A percentile compares a stretch with the other conserved stretches of the same genome.
phyloP scores from a whole-genome alignment of 106 monocot species.

The Posidonia australis region DNA sequence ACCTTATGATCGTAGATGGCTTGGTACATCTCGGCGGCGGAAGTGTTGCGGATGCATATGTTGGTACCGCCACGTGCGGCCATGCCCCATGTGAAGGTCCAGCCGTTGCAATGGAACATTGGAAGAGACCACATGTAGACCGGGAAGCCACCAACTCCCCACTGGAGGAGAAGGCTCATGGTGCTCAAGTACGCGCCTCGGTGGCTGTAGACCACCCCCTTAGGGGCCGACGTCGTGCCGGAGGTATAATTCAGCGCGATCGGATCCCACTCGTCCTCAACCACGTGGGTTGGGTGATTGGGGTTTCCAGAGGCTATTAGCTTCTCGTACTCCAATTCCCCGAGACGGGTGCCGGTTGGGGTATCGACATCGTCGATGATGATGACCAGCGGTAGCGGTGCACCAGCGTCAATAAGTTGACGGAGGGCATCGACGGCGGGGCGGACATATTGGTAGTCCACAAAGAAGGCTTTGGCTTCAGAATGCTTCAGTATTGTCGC shows the following conservation, averaged over 20 bases:
- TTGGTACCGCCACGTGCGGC: constrained; percentile 74
- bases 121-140: constrained; percentile 88
- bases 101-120: constrained; percentile 98
- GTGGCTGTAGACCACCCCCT: constrained; percentile 81
- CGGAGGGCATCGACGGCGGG: constrained; percentile 4
- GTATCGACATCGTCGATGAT: constrained; percentile 34
- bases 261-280: constrained; percentile 63
- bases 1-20: constrained; percentile 55
- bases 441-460: constrained; percentile 43
- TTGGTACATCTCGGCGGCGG: constrained; percentile 40
- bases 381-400: constrained; percentile 16
- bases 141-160: constrained; percentile 56
- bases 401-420: not conserved
- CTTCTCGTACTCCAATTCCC: constrained; percentile 51
- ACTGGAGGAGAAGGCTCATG: constrained; percentile 52
- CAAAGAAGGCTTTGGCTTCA: constrained; percentile 48
- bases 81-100: constrained; percentile 93
- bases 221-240: constrained; percentile 79
- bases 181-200: constrained; percentile 83
- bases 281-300: not conserved
- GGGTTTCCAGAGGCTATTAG: constrained; percentile 40
- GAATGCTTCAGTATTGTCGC: constrained; percentile 51
- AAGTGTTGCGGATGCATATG: constrained; percentile 51
- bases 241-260: constrained; percentile 87
- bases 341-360: constrained; percentile 12